Evolutionary conservation across 495 filamentous ascomycete species (phyloP).

Genomic region (Penicillium waksmanii): DNA sequence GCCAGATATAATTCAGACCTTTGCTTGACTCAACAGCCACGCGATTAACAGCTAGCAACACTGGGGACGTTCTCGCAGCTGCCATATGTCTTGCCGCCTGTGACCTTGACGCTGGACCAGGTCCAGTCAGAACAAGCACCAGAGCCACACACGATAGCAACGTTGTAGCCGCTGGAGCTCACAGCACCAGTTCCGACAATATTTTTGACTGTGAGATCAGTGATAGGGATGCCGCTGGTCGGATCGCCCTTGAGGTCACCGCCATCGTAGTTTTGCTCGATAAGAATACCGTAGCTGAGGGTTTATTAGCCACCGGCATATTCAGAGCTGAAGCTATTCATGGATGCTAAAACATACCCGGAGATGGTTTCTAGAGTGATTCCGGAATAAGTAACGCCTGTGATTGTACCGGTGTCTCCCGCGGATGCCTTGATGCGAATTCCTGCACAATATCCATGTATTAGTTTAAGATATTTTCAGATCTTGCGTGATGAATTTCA

Average conservation of each 20-base stretch:
- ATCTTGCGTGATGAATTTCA: background rate
- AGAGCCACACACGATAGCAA: constrained; percentile 58
- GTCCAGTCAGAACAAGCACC: constrained; percentile 47
- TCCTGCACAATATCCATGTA: constrained; percentile 8
- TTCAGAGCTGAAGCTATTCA: background rate
- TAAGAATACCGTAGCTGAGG: constrained; percentile 58
- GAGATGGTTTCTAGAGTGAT: constrained; percentile 31
- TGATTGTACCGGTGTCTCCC: constrained; percentile 30
- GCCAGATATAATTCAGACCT: too few relatives aligned
- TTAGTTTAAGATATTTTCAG: background rate
- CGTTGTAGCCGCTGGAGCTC: constrained; percentile 38
- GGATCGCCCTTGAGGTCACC: constrained; percentile 56
- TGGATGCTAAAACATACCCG: constrained; percentile 13
- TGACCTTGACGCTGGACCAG: constrained; percentile 48
- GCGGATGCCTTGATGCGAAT: constrained; percentile 34
- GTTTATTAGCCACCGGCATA: background rate
- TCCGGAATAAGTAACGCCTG: constrained; percentile 25
- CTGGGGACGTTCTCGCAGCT: constrained; percentile 47
- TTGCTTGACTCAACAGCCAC: background rate
- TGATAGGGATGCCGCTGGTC: constrained; percentile 62
- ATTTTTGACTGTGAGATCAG: constrained; percentile 48
- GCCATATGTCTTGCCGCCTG: constrained; percentile 49
- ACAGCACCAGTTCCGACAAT: constrained; percentile 51
- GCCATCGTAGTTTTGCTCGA: constrained; percentile 67
- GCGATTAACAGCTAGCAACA: constrained; percentile 33